Evolutionary conservation across 148 eudicot species (phyloP).

Genomic region (Nyssa sinensis): DNA sequence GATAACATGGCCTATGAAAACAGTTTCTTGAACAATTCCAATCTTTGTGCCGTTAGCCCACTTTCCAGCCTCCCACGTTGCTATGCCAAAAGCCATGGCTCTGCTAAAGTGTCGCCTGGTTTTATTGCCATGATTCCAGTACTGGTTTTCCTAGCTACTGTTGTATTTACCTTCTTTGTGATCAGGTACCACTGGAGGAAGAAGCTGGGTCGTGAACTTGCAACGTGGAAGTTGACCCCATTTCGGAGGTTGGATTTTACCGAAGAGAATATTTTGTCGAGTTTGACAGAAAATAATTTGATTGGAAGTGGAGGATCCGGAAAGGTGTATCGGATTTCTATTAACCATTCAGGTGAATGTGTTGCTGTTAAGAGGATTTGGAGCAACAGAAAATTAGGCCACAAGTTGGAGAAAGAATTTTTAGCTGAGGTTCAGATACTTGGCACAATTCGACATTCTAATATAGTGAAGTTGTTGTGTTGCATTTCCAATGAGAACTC

Average conservation of each 20-base stretch:
- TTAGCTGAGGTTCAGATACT: constrained; percentile 58
- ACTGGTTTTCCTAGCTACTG: constrained; percentile 25
- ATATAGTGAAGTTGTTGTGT: constrained; percentile 75
- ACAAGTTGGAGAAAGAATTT: constrained; percentile 55
- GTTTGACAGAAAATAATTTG: constrained; percentile 49
- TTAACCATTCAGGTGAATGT: constrained; percentile 30
- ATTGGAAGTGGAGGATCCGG: constrained; percentile 78
- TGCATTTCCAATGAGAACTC: constrained; percentile 61
- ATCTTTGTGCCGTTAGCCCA: constrained; percentile 27
- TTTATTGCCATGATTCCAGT: constrained; percentile 40
- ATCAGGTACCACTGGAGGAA: constrained; percentile 28
- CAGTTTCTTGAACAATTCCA: constrained; percentile 29
- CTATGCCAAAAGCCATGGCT: constrained; percentile 12
- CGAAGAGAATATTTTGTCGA: constrained; percentile 39
- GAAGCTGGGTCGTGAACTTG: constrained; percentile 26
- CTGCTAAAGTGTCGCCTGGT: constrained; percentile 23
- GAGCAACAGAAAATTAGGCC: constrained; percentile 35
- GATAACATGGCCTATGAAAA: constrained; percentile 25
- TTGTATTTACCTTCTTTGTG: constrained; percentile 26
- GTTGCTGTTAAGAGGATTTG: constrained; percentile 66
- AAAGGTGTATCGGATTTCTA: constrained; percentile 45
- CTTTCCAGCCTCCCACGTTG: constrained; percentile 45
- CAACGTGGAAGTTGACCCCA: constrained; percentile 54
- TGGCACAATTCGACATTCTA: constrained; percentile 63
- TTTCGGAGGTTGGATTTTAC: constrained; percentile 57